Conservation (phyloP, 805 yeast genomes). For the Myxozyma geophila region DNA sequence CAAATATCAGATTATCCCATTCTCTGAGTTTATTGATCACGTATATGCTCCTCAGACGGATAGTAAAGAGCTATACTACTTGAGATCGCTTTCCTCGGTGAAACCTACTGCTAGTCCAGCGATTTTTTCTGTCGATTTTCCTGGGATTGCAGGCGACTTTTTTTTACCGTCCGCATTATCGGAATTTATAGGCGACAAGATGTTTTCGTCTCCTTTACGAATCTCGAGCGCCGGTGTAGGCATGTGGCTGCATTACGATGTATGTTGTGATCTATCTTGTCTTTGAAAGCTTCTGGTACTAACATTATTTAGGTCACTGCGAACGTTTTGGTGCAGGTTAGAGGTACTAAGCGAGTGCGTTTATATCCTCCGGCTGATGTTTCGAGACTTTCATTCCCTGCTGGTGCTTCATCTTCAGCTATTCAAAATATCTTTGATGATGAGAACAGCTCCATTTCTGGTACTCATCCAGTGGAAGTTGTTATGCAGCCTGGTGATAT, state of each 20-base stretch:
- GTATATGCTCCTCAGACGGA: slow-evolving; percentile 30
- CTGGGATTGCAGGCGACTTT: slow-evolving; percentile 43
- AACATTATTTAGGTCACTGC: slow-evolving; percentile 40
- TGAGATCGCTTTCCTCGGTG: slow-evolving; percentile 42
- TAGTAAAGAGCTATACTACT: slow-evolving; percentile 34
- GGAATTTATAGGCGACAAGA: slow-evolving; percentile 33
- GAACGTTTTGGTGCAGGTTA: slow-evolving; percentile 46
- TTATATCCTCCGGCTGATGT: slow-evolving; percentile 48
- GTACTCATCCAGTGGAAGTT: slow-evolving; percentile 43
- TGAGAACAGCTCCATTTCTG: slow-evolving; percentile 11
- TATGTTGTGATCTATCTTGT: slow-evolving; percentile 1
- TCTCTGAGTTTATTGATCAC: slow-evolving; percentile 41
- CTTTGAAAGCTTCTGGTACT: background rate
- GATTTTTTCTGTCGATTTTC: slow-evolving; percentile 43
- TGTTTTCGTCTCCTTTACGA: slow-evolving; percentile 46
- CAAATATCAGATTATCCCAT: slow-evolving; percentile 40
- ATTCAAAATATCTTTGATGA: slow-evolving; percentile 44
- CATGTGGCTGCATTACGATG: slow-evolving; percentile 49
- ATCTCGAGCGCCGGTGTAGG: slow-evolving; percentile 45
- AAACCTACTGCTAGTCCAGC: slow-evolving; percentile 45
- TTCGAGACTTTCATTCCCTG: slow-evolving; percentile 41
- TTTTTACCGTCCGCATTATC: slow-evolving; percentile 40
- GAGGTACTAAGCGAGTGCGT: slow-evolving; percentile 44
- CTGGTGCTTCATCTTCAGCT: slow-evolving; percentile 45
- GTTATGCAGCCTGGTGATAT: slow-evolving; percentile 48